These are phyloP conservation scores for Nephromyces sp. DNA, from an alignment of 169 alveolate genomes.

Conservation along the genomic window DNA sequence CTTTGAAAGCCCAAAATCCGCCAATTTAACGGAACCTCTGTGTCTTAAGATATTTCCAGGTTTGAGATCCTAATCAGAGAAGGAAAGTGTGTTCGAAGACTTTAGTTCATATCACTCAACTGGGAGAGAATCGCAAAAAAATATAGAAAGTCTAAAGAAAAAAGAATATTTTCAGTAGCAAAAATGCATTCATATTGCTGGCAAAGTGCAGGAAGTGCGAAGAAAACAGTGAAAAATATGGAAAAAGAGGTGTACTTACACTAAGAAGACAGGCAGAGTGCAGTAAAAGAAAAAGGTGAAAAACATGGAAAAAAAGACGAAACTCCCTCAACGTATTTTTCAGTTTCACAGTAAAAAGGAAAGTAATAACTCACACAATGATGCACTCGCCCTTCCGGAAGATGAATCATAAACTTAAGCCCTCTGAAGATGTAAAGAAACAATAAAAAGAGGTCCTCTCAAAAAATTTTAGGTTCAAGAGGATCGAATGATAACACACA, in stretches of 20 bases:
- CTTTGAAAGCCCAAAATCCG: slow-evolving; percentile 77
- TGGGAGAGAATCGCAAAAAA: not conserved
- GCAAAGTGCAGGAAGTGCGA: not conserved
- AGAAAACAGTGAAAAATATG: not conserved
- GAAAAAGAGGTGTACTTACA: not conserved
- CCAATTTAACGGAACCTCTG: slow-evolving; percentile 68
- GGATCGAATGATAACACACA: no score
- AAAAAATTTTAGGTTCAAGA: no score
- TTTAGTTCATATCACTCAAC: not conserved
- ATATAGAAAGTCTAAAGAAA: not conserved
- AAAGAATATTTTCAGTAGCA: not conserved
- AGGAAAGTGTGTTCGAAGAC: not conserved
- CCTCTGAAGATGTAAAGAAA: slow-evolving; percentile 35
- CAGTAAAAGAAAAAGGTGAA: not conserved
- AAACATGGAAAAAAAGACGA: not conserved
- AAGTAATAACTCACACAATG: slow-evolving; percentile 69
- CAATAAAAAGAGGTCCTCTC: no score
- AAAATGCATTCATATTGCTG: not conserved
- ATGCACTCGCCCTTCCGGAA: slow-evolving; percentile 68
- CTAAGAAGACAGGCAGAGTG: not conserved
- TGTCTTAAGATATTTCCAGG: slow-evolving; percentile 77
- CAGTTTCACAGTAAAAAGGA: no score
- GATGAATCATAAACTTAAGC: slow-evolving; percentile 57
- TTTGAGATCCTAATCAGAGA: slow-evolving; percentile 55
- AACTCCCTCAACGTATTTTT: not conserved